phyloP scores from a whole-genome alignment of 257 asterid species.

The Solanum raphanifolium region DNA sequence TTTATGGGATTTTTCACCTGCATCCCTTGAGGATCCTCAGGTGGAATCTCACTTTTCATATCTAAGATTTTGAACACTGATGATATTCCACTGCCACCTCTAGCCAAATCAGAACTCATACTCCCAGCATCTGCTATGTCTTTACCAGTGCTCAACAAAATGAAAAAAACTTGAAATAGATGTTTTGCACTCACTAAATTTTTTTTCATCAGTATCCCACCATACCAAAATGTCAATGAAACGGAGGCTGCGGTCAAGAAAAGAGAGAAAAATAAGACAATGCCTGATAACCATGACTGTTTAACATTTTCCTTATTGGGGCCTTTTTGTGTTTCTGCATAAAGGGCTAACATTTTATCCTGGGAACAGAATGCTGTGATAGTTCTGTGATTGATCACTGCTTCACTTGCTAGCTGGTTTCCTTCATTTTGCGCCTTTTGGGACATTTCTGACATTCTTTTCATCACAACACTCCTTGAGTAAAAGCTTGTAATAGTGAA shows the following conservation, averaged over 20 bases:
- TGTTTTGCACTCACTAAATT: constrained; percentile 16
- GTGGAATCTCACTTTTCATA: constrained; percentile 26
- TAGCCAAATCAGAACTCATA: constrained; percentile 36
- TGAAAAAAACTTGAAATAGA: constrained; percentile 28
- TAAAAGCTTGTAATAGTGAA: constrained; percentile 25
- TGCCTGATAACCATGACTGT: constrained; percentile 51
- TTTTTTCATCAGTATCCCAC: constrained; percentile 25
- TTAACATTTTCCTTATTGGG: constrained; percentile 26
- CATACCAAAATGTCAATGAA: constrained; percentile 42
- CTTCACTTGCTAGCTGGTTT: constrained; percentile 47
- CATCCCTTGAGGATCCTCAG: constrained; percentile 10
- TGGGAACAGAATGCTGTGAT: constrained; percentile 41
- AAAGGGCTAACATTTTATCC: constrained; percentile 15
- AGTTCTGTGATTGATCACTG: constrained; percentile 33
- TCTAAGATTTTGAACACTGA: constrained; percentile 28
- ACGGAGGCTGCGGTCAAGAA: constrained; percentile 22
- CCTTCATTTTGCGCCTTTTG: constrained; percentile 38
- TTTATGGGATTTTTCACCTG: background rate
- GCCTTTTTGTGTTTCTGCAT: constrained; percentile 21
- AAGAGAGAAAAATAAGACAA: constrained; percentile 25
- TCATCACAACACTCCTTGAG: constrained; percentile 23
- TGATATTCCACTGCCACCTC: constrained; percentile 28
- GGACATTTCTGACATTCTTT: constrained; percentile 26
- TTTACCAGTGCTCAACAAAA: constrained; percentile 32
- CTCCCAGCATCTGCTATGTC: constrained; percentile 40